Evolutionary conservation across 1,139 yeast species (phyloP).

Genomic region (Tardiomyces depauwii): DNA sequence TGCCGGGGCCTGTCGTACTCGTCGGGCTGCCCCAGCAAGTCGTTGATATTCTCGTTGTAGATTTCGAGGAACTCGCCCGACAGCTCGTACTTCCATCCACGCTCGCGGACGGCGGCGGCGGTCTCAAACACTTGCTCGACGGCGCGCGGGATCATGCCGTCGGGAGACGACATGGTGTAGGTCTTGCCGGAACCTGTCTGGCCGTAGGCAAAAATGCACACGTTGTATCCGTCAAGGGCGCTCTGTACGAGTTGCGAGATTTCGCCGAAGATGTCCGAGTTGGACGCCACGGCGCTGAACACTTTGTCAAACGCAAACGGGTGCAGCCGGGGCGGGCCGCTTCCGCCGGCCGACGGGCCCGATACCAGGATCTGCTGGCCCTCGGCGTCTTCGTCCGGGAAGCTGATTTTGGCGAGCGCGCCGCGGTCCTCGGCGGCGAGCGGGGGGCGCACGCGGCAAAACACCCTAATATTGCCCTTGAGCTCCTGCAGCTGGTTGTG

Average conservation of each 20-base stretch:
- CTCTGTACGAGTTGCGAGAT: conserved; percentile 83
- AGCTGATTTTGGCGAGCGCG: conserved; percentile 28
- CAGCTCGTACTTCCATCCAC: conserved; percentile 58
- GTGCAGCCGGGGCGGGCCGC: conserved; percentile 27
- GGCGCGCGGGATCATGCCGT: conserved; percentile 80
- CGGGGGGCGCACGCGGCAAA: conserved; percentile 72
- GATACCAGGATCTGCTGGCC: conserved; percentile 28
- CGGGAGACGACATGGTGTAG: conserved; percentile 66
- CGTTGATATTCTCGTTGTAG: conserved; percentile 72
- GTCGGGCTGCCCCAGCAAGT: conserved; percentile 38
- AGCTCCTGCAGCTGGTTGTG: conserved; percentile 75
- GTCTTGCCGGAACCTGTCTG: conserved; percentile 98
- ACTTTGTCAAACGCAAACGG: conserved; percentile 79
- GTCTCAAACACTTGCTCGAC: conserved; percentile 60
- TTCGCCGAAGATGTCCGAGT: conserved; percentile 65
- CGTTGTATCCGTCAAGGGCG: conserved; percentile 82
- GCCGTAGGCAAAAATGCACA: conserved; percentile 93
- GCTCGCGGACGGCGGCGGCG: conserved; percentile 35
- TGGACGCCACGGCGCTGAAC: conserved; percentile 44
- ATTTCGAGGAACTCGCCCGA: conserved; percentile 81
- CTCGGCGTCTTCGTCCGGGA: conserved; percentile 44
- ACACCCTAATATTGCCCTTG: conserved; percentile 87
- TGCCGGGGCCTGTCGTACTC: conserved; percentile 54
- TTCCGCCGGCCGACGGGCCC: conserved; percentile 12
- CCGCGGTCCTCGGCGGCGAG: conserved; percentile 11